These are phyloP conservation scores for Arthrocladium fulminans DNA, from an alignment of 2,329 filamentous ascomycete genomes.

Conservation along the genomic window DNA sequence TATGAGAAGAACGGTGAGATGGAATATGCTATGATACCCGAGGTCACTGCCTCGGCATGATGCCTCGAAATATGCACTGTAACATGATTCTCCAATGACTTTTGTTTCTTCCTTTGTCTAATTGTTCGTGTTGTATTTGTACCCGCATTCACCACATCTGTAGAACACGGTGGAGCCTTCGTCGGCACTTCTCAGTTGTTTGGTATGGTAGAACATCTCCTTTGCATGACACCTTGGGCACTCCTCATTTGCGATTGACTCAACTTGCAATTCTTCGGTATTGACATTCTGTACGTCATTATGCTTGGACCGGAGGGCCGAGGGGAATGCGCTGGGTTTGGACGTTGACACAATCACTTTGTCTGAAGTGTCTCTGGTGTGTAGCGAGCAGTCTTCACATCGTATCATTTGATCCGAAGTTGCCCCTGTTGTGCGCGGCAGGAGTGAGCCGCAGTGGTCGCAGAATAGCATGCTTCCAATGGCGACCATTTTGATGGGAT, in stretches of 20 bases:
- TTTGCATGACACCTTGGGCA: slow-evolving; percentile 74
- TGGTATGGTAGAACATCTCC: slow-evolving; percentile 74
- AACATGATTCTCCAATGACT: background rate
- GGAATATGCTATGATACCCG: slow-evolving; percentile 84
- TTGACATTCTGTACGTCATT: slow-evolving; percentile 80
- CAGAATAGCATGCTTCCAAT: slow-evolving; percentile 91
- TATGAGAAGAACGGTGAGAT: slow-evolving; percentile 81
- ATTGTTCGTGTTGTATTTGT: slow-evolving; percentile 48
- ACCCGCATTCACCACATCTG: slow-evolving; percentile 66
- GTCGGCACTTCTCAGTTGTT: slow-evolving; percentile 84
- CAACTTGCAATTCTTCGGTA: slow-evolving; percentile 66
- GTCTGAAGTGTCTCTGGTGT: slow-evolving; percentile 70
- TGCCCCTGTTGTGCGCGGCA: slow-evolving; percentile 63
- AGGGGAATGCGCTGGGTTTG: slow-evolving; percentile 87
- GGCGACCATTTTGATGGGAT: slow-evolving; percentile 57
- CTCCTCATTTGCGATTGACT: slow-evolving; percentile 57
- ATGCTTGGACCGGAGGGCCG: slow-evolving; percentile 71
- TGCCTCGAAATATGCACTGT: no score
- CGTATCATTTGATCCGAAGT: slow-evolving; percentile 59
- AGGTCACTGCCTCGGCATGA: slow-evolving; percentile 12
- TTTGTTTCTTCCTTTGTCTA: slow-evolving; percentile 16
- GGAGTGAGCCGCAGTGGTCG: slow-evolving; percentile 79
- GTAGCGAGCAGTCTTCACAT: slow-evolving; percentile 78
- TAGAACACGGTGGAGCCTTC: slow-evolving; percentile 92
- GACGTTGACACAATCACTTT: slow-evolving; percentile 72